Conservation (phyloP, 2,329 filamentous ascomycete species). For the Nigrospora oryzae region DNA sequence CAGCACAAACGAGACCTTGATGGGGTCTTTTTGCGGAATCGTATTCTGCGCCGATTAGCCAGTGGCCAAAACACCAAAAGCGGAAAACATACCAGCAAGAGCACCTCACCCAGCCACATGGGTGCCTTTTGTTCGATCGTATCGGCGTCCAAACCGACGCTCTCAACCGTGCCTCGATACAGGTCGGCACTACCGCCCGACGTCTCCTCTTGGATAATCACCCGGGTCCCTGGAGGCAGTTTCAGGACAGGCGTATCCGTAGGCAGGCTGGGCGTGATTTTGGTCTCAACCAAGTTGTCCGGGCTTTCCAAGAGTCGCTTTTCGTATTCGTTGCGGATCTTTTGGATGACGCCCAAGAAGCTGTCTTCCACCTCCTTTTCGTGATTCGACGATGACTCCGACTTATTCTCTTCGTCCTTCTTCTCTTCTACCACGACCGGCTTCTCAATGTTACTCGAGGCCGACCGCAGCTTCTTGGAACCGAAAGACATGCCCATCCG, state of each 20-base stretch:
- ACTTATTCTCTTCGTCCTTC: slow-evolving; percentile 47
- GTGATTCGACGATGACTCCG: slow-evolving; percentile 53
- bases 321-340: slow-evolving; percentile 65
- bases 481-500: slow-evolving; percentile 50
- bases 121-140: slow-evolving; percentile 79
- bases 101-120: slow-evolving; percentile 84
- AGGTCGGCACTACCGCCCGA: slow-evolving; percentile 69
- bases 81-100: slow-evolving; percentile 51
- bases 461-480: slow-evolving; percentile 73
- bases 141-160: slow-evolving; percentile 69
- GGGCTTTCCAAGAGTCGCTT: slow-evolving; percentile 51
- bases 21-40: slow-evolving; percentile 78
- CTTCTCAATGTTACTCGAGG: slow-evolving; percentile 61
- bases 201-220: slow-evolving; percentile 63
- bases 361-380: slow-evolving; percentile 70
- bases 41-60: slow-evolving; percentile 48
- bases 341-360: slow-evolving; percentile 64
- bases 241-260: slow-evolving; percentile 72
- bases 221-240: slow-evolving; percentile 56
- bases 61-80: neutral
- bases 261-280: slow-evolving; percentile 60
- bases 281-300: slow-evolving; percentile 47
- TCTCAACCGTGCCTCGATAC: slow-evolving; percentile 80
- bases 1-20: slow-evolving; percentile 92
- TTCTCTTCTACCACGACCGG: slow-evolving; percentile 70